Base-by-base conservation (phyloP, 2,329 filamentous ascomycete genomes). In the Iodosphaeria phyllophila region DNA sequence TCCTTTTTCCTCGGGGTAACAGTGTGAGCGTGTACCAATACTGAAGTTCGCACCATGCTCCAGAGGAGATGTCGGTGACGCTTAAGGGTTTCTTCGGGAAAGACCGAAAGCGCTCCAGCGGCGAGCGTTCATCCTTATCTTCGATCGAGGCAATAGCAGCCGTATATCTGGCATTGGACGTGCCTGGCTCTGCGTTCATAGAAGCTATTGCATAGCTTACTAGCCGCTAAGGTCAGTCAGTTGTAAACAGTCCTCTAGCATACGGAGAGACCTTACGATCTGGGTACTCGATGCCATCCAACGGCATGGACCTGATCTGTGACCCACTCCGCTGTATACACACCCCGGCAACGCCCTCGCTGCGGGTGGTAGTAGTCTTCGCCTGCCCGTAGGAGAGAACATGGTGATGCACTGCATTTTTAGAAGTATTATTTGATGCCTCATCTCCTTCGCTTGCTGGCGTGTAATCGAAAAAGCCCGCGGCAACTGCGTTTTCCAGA, bases 11-110 rank as follows among this genome's bases (percentile, higher is more conserved):
- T 41, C 74, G 56, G 0, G 62, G 64, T 4, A 67, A 68, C 27
- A 68, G 72, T 3, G 73, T 78, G 27, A 98, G 60, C 0, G 71
- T 79, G 50, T 91, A 93, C 58, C 72, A 83, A 40, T 92, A 91
- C 46, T 95, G 84, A 30, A 95, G 48, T 48, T 98, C 86, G 46
- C 89, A 98, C 89, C 89, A 98, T 6, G 84, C 74, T 3, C 84
- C 84, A 1, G 80, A 76, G 1, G 84, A 70, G 13, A 95, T 53
- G 46, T 98, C 89, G 3, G 79, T 83, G 1, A 95, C 89, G 0
- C 78, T 82, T 6, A 95, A 60, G 0, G 78, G 70, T 42, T 80
- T 86, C 40, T 63, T 74, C 0, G 80, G 80, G 28, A 64, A 72
- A 1, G 69, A 70, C 18, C 84, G 74, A 39, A 92, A 92, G 17